Conservation (phyloP, 768 basidiomycete species). For the Boletus sp. region DNA sequence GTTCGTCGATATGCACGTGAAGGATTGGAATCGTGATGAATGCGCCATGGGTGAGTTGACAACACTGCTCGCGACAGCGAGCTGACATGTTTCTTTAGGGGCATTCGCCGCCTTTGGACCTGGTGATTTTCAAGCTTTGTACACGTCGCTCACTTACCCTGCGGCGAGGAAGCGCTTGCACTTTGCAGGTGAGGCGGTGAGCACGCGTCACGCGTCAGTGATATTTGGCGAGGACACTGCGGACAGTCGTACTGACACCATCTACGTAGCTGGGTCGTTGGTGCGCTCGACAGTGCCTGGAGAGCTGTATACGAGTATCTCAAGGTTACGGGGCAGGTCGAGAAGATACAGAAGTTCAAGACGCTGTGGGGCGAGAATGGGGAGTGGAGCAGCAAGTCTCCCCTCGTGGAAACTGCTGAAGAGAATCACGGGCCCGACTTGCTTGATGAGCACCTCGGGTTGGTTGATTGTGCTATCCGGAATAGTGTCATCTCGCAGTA, state of each 20-base stretch:
- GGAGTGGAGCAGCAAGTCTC: conserved; percentile 22
- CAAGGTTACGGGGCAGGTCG: conserved; percentile 4
- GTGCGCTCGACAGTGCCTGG: conserved; percentile 37
- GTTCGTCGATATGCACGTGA: conserved; percentile 19
- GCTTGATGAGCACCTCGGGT: conserved; percentile 1
- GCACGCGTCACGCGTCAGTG: conserved; percentile 36
- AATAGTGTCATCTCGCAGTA: neutral
- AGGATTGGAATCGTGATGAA: conserved; percentile 35
- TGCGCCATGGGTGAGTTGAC: conserved; percentile 33
- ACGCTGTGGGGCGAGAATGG: conserved; percentile 26
- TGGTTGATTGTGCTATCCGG: neutral
- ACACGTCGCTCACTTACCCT: conserved; percentile 28
- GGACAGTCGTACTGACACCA: neutral
- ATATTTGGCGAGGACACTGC: neutral
- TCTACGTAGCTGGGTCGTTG: conserved; percentile 34
- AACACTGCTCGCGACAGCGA: neutral
- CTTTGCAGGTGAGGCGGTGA: conserved; percentile 22
- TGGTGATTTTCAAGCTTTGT: conserved; percentile 34
- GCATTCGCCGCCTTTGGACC: conserved; percentile 39
- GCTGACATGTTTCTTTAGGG: conserved; percentile 19
- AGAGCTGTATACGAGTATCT: conserved; percentile 31
- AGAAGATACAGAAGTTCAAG: conserved; percentile 17
- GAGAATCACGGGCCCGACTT: neutral
- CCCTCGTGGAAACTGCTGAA: neutral
- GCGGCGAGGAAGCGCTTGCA: conserved; percentile 16